Evolutionary conservation across 2,329 filamentous ascomycete genomes (phyloP).

Genomic region (Tolypocladium capitatum): DNA sequence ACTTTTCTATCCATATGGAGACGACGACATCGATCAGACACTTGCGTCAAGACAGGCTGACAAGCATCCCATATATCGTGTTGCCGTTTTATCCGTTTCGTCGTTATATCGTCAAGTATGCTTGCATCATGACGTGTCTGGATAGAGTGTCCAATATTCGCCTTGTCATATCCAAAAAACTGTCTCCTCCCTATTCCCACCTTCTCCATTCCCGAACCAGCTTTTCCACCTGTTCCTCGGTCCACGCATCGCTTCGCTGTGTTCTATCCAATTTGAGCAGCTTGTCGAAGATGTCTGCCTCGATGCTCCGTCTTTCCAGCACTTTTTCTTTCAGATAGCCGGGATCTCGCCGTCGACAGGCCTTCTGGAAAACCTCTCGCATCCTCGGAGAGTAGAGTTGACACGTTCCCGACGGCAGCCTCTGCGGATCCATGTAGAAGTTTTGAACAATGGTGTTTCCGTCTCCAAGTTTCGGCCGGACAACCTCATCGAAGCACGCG

Average conservation of each 20-base stretch:
- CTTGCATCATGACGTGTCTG: background rate
- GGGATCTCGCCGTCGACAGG: conserved; percentile 54
- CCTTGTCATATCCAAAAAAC: background rate
- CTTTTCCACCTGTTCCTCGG: conserved; percentile 30
- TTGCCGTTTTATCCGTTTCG: background rate
- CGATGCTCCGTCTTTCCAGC: conserved; percentile 45
- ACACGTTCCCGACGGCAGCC: conserved; percentile 46
- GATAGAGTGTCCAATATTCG: background rate
- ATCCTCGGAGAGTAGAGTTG: conserved; percentile 73
- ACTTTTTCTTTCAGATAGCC: conserved; percentile 45
- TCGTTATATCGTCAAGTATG: conserved; percentile 2
- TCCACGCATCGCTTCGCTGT: conserved; percentile 22
- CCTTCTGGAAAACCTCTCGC: conserved; percentile 57
- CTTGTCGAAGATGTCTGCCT: conserved; percentile 44
- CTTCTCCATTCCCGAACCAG: conserved; percentile 43
- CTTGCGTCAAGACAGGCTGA: too few relatives aligned
- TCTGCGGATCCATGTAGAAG: conserved; percentile 49
- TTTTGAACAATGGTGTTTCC: conserved; percentile 44
- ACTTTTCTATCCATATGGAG: too few relatives aligned
- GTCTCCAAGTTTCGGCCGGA: conserved; percentile 52
- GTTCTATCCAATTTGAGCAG: conserved; percentile 29
- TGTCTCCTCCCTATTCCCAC: conserved; percentile 32
- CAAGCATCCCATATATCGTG: background rate
- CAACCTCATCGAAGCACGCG: conserved; percentile 70
- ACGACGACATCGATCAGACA: background rate